phyloP scores from a whole-genome alignment of 2,329 filamentous ascomycete genomes.

The Fusarium pseudoanthophilum region DNA sequence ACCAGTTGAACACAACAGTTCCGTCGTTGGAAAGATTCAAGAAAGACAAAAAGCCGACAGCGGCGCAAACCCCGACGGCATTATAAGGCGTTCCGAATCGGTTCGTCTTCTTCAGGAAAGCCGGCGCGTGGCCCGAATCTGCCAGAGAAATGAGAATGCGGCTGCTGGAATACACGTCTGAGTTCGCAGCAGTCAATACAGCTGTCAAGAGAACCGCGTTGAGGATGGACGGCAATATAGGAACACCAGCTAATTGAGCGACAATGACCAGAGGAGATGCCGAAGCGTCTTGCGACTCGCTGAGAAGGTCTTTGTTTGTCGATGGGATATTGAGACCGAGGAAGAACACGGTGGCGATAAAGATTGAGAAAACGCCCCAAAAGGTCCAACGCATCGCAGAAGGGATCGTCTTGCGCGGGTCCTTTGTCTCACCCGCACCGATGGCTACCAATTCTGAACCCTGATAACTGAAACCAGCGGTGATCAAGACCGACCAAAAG shows the following conservation, averaged over 20 bases:
- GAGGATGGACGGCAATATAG: conserved; percentile 71
- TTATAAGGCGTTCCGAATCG: conserved; percentile 69
- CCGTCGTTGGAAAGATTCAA: conserved; percentile 74
- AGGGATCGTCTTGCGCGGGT: conserved; percentile 47
- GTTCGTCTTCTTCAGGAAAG: conserved; percentile 67
- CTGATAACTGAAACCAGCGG: conserved; percentile 57
- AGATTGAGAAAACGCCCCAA: conserved; percentile 35
- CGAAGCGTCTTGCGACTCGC: conserved; percentile 60
- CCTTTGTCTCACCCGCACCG: conserved; percentile 48
- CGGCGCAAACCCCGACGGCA: conserved; percentile 62
- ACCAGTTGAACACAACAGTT: conserved; percentile 75
- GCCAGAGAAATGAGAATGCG: conserved; percentile 77
- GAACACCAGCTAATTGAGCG: conserved; percentile 73
- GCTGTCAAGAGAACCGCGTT: conserved; percentile 75
- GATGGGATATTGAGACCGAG: conserved; percentile 22
- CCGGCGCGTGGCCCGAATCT: conserved; percentile 72
- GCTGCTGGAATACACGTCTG: conserved; percentile 72
- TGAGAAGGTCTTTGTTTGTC: conserved; percentile 61
- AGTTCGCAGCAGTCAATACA: conserved; percentile 70
- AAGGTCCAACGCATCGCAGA: conserved; percentile 46
- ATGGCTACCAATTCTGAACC: conserved; percentile 46
- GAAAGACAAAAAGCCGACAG: conserved; percentile 74
- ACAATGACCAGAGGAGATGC: conserved; percentile 73
- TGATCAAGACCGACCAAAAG: conserved; percentile 67
- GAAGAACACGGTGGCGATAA: conserved; percentile 25